Evolutionary conservation across 2,329 filamentous ascomycete species (phyloP).

Genomic region (Monosporascus sp.): DNA sequence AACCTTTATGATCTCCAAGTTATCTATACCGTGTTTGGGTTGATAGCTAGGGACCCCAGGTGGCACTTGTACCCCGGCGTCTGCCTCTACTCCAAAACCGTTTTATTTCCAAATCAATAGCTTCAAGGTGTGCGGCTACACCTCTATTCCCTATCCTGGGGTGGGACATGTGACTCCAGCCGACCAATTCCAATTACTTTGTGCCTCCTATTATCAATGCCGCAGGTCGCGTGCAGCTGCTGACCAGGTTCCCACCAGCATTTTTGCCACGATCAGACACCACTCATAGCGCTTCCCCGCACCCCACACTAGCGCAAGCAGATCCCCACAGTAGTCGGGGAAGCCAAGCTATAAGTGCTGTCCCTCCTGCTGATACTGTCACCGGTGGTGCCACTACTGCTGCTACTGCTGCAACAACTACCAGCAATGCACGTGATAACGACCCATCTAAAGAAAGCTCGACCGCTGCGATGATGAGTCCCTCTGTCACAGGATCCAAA

Average conservation of each 20-base stretch:
- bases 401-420: conserved; percentile 1
- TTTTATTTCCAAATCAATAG: too few species aligned
- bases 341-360: conserved; percentile 18
- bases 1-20: too few species aligned
- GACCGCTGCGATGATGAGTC: conserved; percentile 8
- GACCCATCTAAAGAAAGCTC: neutral
- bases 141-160: neutral
- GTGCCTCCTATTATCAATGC: neutral
- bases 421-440: neutral
- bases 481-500: conserved; percentile 20
- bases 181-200: neutral
- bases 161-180: neutral
- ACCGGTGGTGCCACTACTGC: conserved; percentile 1
- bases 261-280: conserved; percentile 6
- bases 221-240: conserved; percentile 3
- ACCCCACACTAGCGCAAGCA: conserved; percentile 20
- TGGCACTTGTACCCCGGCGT: neutral
- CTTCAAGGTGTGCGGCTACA: neutral
- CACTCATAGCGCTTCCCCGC: conserved; percentile 24
- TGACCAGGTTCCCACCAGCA: neutral
- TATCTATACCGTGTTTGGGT: too few species aligned
- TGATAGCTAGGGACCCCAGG: neutral
- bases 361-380: conserved; percentile 12
- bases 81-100: too few species aligned
- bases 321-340: conserved; percentile 2